A percentile compares a stretch with the other conserved stretches of the same genome.
phyloP scores from a whole-genome alignment of 1,139 yeast genomes.

The Scheffersomyces parashehatae region DNA sequence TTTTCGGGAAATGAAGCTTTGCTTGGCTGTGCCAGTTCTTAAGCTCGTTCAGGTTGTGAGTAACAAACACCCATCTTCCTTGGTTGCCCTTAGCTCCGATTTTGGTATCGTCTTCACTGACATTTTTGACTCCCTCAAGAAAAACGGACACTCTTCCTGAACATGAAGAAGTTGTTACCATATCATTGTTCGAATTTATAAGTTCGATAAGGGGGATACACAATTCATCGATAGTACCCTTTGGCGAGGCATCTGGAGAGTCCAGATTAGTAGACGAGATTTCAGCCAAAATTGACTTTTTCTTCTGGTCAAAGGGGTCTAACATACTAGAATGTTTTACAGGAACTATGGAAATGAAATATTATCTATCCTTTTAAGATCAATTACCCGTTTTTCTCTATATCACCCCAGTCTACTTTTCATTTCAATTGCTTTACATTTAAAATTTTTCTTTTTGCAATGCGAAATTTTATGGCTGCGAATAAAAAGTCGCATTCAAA shows the following conservation, averaged over 20 bases:
- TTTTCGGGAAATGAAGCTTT: not conserved
- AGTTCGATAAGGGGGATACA: slow-evolving; percentile 71
- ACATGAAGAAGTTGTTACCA: slow-evolving; percentile 88
- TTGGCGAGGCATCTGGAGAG: slow-evolving; percentile 74
- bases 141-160: slow-evolving; percentile 85
- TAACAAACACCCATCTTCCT: slow-evolving; percentile 82
- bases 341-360: too few species aligned
- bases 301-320: slow-evolving; percentile 71
- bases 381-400: too few species aligned
- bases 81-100: slow-evolving; percentile 86
- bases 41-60: slow-evolving; percentile 60
- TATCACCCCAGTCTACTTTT: too few species aligned
- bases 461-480: too few species aligned
- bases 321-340: slow-evolving; percentile 20
- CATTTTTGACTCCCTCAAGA: slow-evolving; percentile 57
- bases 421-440: too few species aligned
- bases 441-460: too few species aligned
- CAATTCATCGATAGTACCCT: slow-evolving; percentile 73
- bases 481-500: too few species aligned
- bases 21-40: slow-evolving; percentile 47
- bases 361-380: too few species aligned
- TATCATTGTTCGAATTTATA: slow-evolving; percentile 60
- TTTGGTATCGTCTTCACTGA: slow-evolving; percentile 27
- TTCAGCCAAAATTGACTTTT: slow-evolving; percentile 54
- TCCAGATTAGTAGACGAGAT: slow-evolving; percentile 45